phyloP scores from a whole-genome alignment of 179 eudicot genomes.

The Spinacia oleracea region DNA sequence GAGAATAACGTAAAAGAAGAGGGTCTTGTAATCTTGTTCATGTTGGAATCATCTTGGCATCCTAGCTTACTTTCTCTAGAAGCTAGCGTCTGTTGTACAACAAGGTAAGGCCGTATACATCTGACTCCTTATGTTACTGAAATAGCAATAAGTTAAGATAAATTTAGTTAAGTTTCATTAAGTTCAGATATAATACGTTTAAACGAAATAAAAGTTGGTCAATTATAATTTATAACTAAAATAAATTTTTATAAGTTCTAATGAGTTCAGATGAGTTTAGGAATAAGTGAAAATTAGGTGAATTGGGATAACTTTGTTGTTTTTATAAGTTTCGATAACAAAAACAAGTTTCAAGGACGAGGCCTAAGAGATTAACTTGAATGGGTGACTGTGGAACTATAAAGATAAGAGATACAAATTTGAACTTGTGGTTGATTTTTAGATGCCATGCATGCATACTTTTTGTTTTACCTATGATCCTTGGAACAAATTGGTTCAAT shows the following conservation, averaged over 20 bases:
- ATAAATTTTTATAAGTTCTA: too few relatives aligned
- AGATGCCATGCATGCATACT: neutral
- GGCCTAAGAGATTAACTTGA: neutral
- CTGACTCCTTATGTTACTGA: neutral
- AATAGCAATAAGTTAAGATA: neutral
- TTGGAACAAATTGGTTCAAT: neutral
- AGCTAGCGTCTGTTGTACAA: neutral
- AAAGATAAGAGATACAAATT: neutral
- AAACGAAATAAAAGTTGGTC: too few relatives aligned
- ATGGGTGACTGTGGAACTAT: neutral
- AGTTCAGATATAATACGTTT: too few relatives aligned
- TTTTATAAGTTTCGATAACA: neutral
- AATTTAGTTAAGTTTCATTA: too few relatives aligned
- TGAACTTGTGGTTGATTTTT: neutral
- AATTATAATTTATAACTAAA: too few relatives aligned
- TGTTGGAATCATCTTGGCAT: slow-evolving; percentile 10
- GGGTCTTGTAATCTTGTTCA: slow-evolving; percentile 10
- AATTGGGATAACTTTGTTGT: neutral
- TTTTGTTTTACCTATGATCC: neutral
- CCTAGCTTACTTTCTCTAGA: neutral
- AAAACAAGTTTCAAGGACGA: too few relatives aligned
- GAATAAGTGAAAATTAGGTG: too few relatives aligned
- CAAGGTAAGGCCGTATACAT: neutral
- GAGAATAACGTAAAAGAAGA: slow-evolving; percentile 18
- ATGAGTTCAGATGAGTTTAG: too few relatives aligned